phyloP scores from a whole-genome alignment of 768 basidiomycete genomes.

The Pisolithus tinctorius region DNA sequence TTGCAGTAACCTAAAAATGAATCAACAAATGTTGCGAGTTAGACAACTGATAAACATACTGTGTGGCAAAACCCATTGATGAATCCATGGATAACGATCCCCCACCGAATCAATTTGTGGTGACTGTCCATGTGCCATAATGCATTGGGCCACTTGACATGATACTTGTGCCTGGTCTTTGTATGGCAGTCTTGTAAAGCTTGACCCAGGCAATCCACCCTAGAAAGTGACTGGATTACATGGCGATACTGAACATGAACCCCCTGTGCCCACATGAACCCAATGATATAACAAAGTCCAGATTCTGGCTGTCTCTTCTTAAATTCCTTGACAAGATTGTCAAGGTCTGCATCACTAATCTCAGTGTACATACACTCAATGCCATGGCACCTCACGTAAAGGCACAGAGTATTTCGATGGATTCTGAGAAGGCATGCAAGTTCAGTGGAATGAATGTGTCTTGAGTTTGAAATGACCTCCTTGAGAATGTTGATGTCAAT shows the following conservation, averaged over 20 bases:
- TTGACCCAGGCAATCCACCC: constrained; percentile 26
- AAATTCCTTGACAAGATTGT: constrained; percentile 5
- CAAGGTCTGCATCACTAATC: constrained; percentile 8
- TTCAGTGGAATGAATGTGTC: background rate
- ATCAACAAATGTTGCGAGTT: too few species aligned
- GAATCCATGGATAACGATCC: too few species aligned
- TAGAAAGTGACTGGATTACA: constrained; percentile 9
- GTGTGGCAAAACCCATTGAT: too few species aligned
- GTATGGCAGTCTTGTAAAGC: constrained; percentile 13
- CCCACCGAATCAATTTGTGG: constrained; percentile 19
- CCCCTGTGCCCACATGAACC: too few species aligned
- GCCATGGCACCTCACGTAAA: constrained; percentile 3
- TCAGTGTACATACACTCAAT: background rate
- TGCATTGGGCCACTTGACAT: constrained; percentile 17
- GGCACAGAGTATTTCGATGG: constrained; percentile 2
- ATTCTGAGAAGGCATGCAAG: background rate
- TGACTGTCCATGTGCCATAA: background rate
- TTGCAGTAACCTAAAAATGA: too few species aligned
- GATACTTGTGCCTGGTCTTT: constrained; percentile 22
- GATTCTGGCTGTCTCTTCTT: constrained; percentile 16
- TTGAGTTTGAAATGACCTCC: background rate
- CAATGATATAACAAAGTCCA: constrained; percentile 10
- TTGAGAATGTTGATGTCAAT: too few species aligned
- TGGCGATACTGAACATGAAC: too few species aligned
- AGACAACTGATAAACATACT: too few species aligned